These are phyloP conservation scores for Babesia ovata DNA, from an alignment of 169 alveolate genomes.

Conservation along the genomic window DNA sequence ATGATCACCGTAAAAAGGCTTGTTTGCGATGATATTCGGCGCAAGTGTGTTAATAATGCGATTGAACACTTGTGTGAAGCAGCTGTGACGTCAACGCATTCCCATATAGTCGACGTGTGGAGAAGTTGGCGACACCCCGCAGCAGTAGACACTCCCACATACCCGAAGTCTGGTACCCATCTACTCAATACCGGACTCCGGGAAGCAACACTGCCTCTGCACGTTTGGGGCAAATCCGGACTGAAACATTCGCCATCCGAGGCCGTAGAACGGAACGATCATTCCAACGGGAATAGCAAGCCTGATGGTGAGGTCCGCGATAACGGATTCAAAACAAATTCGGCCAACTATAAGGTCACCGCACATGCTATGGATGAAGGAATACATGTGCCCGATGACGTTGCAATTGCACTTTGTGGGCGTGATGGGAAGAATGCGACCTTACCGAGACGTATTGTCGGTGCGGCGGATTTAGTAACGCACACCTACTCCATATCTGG, in stretches of 20 bases:
- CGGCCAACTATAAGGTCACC: background rate
- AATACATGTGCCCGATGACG: background rate
- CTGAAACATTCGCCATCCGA: too few species aligned
- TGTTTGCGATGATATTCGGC: constrained; percentile 32
- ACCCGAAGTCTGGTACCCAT: too few species aligned
- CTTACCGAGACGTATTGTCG: background rate
- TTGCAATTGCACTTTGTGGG: background rate
- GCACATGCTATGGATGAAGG: background rate
- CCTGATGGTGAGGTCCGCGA: background rate
- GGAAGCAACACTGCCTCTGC: too few species aligned
- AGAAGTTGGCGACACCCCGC: constrained; percentile 4
- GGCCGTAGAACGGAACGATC: too few species aligned
- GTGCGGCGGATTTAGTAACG: background rate
- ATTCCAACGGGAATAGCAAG: too few species aligned
- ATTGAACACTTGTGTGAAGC: constrained; percentile 14
- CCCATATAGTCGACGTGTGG: background rate
- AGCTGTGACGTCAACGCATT: background rate
- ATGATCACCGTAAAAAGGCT: constrained; percentile 50
- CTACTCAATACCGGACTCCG: too few species aligned
- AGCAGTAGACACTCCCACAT: background rate
- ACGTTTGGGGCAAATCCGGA: too few species aligned
- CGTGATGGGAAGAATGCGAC: background rate
- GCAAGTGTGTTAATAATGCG: constrained; percentile 11
- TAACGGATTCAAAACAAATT: background rate
- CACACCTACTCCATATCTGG: constrained; percentile 21